Evolutionary conservation across 78 protist genomes (phyloP).

Genomic region (Dictyostelium intermedium): DNA sequence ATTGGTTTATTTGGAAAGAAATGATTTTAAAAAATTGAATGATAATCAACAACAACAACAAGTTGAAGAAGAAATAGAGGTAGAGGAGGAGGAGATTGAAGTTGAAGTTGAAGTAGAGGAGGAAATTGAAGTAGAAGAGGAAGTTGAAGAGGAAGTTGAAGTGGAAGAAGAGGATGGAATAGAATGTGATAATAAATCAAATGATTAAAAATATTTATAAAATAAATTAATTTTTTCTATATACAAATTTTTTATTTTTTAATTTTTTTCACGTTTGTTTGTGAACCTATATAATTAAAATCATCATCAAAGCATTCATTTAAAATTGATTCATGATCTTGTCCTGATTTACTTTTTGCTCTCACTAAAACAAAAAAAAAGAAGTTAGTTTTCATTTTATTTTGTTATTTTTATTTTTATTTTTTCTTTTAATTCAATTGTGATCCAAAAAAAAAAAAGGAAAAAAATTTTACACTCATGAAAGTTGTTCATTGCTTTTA

Average conservation of each 20-base stretch:
- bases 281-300: not conserved
- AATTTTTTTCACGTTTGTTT: not conserved
- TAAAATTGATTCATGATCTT: slow-evolving; percentile 11
- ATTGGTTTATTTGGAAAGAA: not conserved
- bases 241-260: not conserved
- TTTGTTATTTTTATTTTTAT: too few relatives aligned
- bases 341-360: slow-evolving; percentile 18
- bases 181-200: not conserved
- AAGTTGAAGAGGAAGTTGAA: not conserved
- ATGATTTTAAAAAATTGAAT: not conserved
- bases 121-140: not conserved
- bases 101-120: not conserved
- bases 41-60: not conserved
- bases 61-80: not conserved
- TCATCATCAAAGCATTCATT: slow-evolving; percentile 19
- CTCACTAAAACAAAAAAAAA: slow-evolving; percentile 11
- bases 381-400: not conserved
- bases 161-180: not conserved
- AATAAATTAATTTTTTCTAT: not conserved
- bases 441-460: not conserved
- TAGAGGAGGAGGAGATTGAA: not conserved
- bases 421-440: too few relatives aligned
- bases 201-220: not conserved
- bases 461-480: slow-evolving; percentile 17
- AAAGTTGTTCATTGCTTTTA: slow-evolving; percentile 58